Conservation (phyloP, 345 rosid genomes). For the Pugionium dolabratum region DNA sequence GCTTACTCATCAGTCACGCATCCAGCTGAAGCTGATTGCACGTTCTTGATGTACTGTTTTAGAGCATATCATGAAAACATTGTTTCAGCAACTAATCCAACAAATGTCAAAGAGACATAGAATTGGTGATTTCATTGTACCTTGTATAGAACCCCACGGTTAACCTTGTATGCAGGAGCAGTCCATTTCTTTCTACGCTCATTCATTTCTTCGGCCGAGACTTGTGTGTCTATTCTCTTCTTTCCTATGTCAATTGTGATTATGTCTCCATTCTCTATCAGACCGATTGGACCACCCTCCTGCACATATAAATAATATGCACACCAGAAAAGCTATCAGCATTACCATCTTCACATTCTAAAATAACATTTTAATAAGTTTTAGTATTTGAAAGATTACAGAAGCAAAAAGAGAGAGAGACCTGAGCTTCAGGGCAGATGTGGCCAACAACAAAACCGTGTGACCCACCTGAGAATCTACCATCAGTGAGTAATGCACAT, state of each 20-base stretch:
- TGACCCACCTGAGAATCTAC: slow-evolving; percentile 97
- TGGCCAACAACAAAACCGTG: slow-evolving; percentile 99
- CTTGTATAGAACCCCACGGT: slow-evolving; percentile 75
- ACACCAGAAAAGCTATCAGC: neutral
- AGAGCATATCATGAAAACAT: neutral
- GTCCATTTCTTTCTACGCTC: slow-evolving; percentile 75
- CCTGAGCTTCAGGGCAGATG: slow-evolving; percentile 98
- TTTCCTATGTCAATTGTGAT: slow-evolving; percentile 72
- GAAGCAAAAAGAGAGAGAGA: slow-evolving; percentile 27
- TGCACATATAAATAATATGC: slow-evolving; percentile 33
- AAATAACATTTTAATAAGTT: neutral
- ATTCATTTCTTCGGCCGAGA: slow-evolving; percentile 61
- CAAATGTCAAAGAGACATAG: neutral
- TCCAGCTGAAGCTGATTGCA: slow-evolving; percentile 78
- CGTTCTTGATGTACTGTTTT: slow-evolving; percentile 86
- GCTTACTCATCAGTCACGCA: slow-evolving; percentile 86
- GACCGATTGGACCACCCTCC: slow-evolving; percentile 99
- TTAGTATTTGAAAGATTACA: slow-evolving; percentile 11
- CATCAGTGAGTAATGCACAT: slow-evolving; percentile 91
- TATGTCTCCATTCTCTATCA: slow-evolving; percentile 71
- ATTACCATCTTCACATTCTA: slow-evolving; percentile 13
- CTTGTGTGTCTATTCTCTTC: slow-evolving; percentile 68
- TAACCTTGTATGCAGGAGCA: slow-evolving; percentile 69
- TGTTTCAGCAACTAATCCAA: slow-evolving; percentile 28
- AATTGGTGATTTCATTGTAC: slow-evolving; percentile 38